Percentiles rank a stretch among this genome's conserved stretches.
These are phyloP conservation scores for Jatropha multifida DNA, from an alignment of 441 rosid species.

Conservation along the genomic window DNA sequence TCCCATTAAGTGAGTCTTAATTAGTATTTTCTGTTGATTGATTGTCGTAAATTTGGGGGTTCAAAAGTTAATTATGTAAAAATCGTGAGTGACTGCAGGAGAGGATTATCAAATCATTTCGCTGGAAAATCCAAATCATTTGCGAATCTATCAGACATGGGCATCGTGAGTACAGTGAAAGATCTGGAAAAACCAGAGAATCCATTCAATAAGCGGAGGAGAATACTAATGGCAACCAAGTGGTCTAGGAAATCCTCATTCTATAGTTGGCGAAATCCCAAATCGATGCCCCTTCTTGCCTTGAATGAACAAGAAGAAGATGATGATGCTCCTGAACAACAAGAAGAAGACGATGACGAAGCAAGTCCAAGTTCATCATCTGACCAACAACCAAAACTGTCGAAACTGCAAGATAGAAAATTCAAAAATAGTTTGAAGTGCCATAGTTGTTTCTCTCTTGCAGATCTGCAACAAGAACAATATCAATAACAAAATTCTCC, in stretches of 20 bases:
- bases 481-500: slow-evolving; percentile 11
- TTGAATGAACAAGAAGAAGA: slow-evolving; percentile 12
- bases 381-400: neutral
- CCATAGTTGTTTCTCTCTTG: slow-evolving; percentile 21
- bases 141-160: slow-evolving; percentile 47
- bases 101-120: slow-evolving; percentile 66
- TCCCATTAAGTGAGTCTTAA: slow-evolving; percentile 57
- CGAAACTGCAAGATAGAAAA: slow-evolving; percentile 2
- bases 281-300: slow-evolving; percentile 29
- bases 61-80: no score
- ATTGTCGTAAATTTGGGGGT: no score
- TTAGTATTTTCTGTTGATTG: neutral
- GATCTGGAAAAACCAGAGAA: slow-evolving; percentile 67
- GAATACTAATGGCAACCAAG: slow-evolving; percentile 21
- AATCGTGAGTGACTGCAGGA: neutral
- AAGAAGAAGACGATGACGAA: neutral
- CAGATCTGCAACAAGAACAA: slow-evolving; percentile 29
- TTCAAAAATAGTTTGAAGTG: slow-evolving; percentile 16
- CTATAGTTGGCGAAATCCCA: slow-evolving; percentile 25
- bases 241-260: slow-evolving; percentile 20
- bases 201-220: slow-evolving; percentile 50
- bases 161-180: slow-evolving; percentile 30
- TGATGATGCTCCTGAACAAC: neutral
- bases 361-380: slow-evolving; percentile 9
- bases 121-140: slow-evolving; percentile 81